These are phyloP conservation scores for Yarrowia phangngaensis DNA, from an alignment of 805 yeast genomes.

Conservation along the genomic window DNA sequence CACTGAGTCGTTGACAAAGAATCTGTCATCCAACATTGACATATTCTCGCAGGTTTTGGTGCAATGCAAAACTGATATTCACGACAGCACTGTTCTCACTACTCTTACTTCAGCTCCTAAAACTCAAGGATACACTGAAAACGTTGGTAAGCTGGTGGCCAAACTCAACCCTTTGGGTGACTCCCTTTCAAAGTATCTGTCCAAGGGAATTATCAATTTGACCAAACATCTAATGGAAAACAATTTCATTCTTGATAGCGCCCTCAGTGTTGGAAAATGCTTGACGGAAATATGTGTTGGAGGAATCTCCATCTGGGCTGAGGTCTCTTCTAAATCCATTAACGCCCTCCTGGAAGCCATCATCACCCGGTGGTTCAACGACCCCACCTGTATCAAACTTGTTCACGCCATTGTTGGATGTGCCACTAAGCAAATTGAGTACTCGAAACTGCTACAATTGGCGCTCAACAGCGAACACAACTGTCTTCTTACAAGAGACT, in stretches of 20 bases:
- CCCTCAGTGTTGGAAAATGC: slow-evolving; percentile 4
- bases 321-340: slow-evolving; percentile 29
- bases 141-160: slow-evolving; percentile 5
- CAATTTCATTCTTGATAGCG: neutral
- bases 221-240: slow-evolving; percentile 25
- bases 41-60: slow-evolving; percentile 2
- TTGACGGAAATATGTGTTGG: slow-evolving; percentile 4
- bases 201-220: slow-evolving; percentile 20
- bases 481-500: neutral
- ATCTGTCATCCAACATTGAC: neutral
- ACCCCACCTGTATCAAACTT: slow-evolving; percentile 47
- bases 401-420: slow-evolving; percentile 42
- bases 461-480: slow-evolving; percentile 50
- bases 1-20: neutral
- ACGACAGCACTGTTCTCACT: neutral
- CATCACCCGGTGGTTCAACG: slow-evolving; percentile 45
- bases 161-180: neutral
- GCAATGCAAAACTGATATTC: neutral
- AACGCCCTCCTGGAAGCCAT: slow-evolving; percentile 39
- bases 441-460: slow-evolving; percentile 58
- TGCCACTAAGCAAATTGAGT: slow-evolving; percentile 42
- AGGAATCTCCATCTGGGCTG: slow-evolving; percentile 29
- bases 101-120: slow-evolving; percentile 15
- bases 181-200: slow-evolving; percentile 1
- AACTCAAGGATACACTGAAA: slow-evolving; percentile 18